phyloP scores from a whole-genome alignment of 164 flowering plant genomes.

The Dillenia suffruticosa region DNA sequence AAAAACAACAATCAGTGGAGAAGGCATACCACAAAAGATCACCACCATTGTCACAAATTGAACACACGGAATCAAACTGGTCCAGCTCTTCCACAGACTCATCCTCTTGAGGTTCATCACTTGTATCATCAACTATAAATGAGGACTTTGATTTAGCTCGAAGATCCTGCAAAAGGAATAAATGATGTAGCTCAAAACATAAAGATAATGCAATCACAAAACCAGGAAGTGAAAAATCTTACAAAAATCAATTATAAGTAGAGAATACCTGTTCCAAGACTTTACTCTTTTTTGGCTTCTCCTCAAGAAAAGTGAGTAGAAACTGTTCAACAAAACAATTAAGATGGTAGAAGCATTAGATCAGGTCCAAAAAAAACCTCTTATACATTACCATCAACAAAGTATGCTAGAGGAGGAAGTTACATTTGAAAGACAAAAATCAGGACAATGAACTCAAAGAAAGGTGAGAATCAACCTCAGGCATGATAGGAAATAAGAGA shows the following conservation, averaged over 20 bases:
- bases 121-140: conserved; percentile 39
- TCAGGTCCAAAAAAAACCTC: not conserved
- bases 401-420: not conserved
- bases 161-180: conserved; percentile 28
- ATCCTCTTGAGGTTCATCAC: conserved; percentile 13
- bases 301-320: conserved; percentile 39
- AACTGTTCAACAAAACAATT: conserved; percentile 37
- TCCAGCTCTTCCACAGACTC: conserved; percentile 11
- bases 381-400: not conserved
- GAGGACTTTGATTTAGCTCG: conserved; percentile 7
- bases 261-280: conserved; percentile 44
- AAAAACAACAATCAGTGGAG: not conserved
- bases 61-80: conserved; percentile 35
- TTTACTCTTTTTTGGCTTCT: conserved; percentile 45
- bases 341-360: not conserved
- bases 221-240: not conserved
- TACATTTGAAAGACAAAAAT: too few species aligned
- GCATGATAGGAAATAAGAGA: too few species aligned
- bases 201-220: too few species aligned
- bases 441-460: too few species aligned
- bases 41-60: conserved; percentile 53
- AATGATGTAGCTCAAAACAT: not conserved
- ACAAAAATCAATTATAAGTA: not conserved
- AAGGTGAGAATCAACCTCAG: too few species aligned
- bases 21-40: conserved; percentile 28